These are phyloP conservation scores for Cylindrotheca closterium DNA, from an alignment of 108 stramenopile species.

Conservation along the genomic window DNA sequence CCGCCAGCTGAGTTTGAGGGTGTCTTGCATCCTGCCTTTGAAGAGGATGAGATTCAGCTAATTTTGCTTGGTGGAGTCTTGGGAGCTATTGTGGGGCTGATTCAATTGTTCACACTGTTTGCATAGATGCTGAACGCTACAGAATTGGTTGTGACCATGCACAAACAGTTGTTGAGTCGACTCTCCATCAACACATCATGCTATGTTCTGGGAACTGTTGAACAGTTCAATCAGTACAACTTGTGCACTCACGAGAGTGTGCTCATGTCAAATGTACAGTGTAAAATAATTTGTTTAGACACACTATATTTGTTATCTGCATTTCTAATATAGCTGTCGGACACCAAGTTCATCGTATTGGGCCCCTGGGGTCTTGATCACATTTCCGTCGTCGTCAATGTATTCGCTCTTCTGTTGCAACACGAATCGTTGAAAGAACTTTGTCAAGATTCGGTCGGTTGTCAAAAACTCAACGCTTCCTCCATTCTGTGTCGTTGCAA, in stretches of 20 bases:
- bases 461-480: slow-evolving; percentile 86
- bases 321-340: slow-evolving; percentile 70
- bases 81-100: slow-evolving; percentile 83
- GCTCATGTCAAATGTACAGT: too few species aligned
- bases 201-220: neutral
- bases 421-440: slow-evolving; percentile 88
- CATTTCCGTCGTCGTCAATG: slow-evolving; percentile 93
- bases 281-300: neutral
- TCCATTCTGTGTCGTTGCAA: slow-evolving; percentile 61
- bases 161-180: neutral
- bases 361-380: slow-evolving; percentile 81
- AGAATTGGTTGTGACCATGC: neutral
- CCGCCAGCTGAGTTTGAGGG: slow-evolving; percentile 90
- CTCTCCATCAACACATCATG: neutral
- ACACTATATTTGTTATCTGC: neutral
- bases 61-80: slow-evolving; percentile 90
- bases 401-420: slow-evolving; percentile 88
- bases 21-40: slow-evolving; percentile 92
- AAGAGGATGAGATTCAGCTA: slow-evolving; percentile 95
- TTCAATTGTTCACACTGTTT: slow-evolving; percentile 70
- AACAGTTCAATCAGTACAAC: neutral
- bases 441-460: slow-evolving; percentile 81
- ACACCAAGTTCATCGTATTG: slow-evolving; percentile 86
- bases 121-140: slow-evolving; percentile 1
- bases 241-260: neutral